Percentiles rank a stretch among this genome's conserved stretches.
Conservation (phyloP, 148 eudicot species). For the Tetragonia tetragonoides region DNA sequence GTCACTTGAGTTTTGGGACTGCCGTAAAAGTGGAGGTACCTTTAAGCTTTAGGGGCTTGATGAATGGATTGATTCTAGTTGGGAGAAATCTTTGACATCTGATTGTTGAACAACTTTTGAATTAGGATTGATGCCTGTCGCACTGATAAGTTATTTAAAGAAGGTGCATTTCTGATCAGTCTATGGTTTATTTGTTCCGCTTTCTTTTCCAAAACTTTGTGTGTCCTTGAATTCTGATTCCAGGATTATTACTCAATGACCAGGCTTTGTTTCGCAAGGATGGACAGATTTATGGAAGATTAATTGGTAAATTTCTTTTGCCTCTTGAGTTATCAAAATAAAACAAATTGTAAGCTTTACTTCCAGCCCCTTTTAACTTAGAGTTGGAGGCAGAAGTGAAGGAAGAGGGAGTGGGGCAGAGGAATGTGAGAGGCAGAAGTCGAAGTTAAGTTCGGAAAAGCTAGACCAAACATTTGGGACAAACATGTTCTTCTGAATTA, state of each 20-base stretch:
- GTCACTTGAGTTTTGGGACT: slow-evolving; percentile 59
- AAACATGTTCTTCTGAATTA: no score
- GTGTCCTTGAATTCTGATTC: slow-evolving; percentile 2
- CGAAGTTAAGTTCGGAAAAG: no score
- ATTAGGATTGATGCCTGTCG: slow-evolving; percentile 51
- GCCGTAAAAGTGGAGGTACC: slow-evolving; percentile 71
- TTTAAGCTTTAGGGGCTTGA: slow-evolving; percentile 3
- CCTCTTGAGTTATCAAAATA: not conserved
- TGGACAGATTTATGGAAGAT: slow-evolving; percentile 57
- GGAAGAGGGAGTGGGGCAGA: no score
- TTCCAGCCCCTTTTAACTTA: no score
- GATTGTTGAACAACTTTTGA: slow-evolving; percentile 8
- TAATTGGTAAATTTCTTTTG: slow-evolving; percentile 28
- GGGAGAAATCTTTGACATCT: slow-evolving; percentile 1
- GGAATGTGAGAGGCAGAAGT: no score
- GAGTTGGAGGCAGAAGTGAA: no score
- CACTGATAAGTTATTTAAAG: slow-evolving; percentile 47
- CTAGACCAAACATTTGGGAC: no score
- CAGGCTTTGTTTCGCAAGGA: slow-evolving; percentile 64
- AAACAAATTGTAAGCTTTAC: not conserved
- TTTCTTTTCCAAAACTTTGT: not conserved
- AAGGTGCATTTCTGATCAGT: slow-evolving; percentile 44
- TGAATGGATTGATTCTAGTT: not conserved
- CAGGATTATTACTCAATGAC: slow-evolving; percentile 5
- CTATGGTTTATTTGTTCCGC: not conserved